Percentiles rank a stretch among this genome's conserved stretches.
Conservation (phyloP, 2,329 filamentous ascomycete genomes). For the Passalora sequoiae region DNA sequence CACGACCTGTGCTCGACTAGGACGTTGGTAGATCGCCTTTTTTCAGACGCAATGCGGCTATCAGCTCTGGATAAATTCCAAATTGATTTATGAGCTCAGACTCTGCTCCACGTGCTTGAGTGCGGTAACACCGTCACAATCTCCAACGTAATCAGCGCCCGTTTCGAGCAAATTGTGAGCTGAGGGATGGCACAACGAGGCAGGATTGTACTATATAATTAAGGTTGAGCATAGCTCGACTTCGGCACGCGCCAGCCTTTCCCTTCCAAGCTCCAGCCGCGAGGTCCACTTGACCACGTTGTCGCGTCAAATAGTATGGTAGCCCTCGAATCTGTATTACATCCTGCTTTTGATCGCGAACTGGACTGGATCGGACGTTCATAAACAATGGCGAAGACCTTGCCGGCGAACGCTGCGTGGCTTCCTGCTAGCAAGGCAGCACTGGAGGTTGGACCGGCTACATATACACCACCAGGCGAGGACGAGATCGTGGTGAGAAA, state of each 20-base stretch:
- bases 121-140: background rate
- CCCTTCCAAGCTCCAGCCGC: background rate
- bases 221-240: background rate
- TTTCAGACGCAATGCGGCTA: no score
- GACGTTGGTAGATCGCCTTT: no score
- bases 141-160: background rate
- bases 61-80: no score
- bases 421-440: background rate
- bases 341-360: background rate
- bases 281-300: background rate
- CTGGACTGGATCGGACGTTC: background rate
- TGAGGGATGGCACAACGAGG: no score
- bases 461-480: background rate
- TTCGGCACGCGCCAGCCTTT: background rate
- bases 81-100: no score
- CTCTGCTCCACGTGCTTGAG: no score
- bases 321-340: background rate
- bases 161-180: no score
- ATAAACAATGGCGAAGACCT: background rate
- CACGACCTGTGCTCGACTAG: background rate
- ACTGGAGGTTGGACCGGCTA: constrained; percentile 1
- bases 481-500: background rate
- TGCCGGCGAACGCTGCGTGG: background rate
- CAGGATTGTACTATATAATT: no score
- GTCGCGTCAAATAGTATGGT: background rate